Base-by-base conservation (phyloP, 2,329 filamentous ascomycete genomes). In the Microsporum ferrugineum region DNA sequence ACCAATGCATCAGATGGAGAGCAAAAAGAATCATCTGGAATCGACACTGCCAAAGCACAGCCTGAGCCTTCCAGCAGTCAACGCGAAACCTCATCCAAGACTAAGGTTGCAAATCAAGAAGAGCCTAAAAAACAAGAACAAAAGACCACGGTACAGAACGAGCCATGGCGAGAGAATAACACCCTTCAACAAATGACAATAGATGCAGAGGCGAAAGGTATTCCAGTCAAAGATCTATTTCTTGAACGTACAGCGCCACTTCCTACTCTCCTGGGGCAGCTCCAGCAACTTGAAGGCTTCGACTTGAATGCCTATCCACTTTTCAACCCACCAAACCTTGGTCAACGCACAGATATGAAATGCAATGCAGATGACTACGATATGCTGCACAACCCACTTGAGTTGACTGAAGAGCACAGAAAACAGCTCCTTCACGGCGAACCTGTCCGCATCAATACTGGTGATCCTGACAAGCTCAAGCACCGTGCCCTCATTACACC, bases 401-500 rank as follows among this genome's bases (percentile, higher is more conserved):
- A 76, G 51, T 62, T 79, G 41, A 74, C 72, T 0, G 72, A 76
- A 29, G 74, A 76, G n/a, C 69, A 78, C 60, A 74, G 73, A 29
- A 77, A 73, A 65, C 66, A 70, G 23, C 63, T 78, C 14, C 70
- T 74, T 27, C 72, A 72, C 33, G 77, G 77, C 27, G 71, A 77
- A 62, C 70, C 75, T 3, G 68, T 79, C 43, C 72, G 72, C 31
- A 65, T 77, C 41, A 72, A 74, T 12, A 45, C 14, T 6, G 63
- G 67, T 8, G 70, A 72, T 5, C 70, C 70, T 34, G 68, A 68
- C 36, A 65, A 70, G 45, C 66, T 77, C n/a, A 75, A 77, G 58
- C 68, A 72, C 33, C 71, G 74, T 39, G 75, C 74, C 59, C 66
- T 79, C 31, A 75, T 79, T 59, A 78, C 74, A 8, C 77, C 78